Conservation (phyloP, 2,329 filamentous ascomycete species). For the Verticillium dahliae region DNA sequence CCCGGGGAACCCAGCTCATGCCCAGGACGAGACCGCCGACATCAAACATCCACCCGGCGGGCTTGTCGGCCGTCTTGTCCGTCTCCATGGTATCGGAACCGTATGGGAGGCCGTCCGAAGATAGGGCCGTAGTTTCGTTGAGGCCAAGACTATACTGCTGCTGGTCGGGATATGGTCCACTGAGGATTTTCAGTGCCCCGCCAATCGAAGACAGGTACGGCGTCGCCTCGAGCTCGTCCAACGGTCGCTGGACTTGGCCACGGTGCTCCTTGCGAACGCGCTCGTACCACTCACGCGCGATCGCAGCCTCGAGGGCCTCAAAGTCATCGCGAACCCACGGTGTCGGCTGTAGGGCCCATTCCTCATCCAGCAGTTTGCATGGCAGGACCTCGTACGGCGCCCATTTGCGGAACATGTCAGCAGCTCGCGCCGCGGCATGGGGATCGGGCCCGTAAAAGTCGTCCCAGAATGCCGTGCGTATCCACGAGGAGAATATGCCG, state of each 20-base stretch:
- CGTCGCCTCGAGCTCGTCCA: constrained; percentile 17
- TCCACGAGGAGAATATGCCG: constrained; percentile 23
- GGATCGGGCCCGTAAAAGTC: constrained; percentile 16
- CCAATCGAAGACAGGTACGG: constrained; percentile 20
- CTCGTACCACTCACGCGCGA: constrained; percentile 7
- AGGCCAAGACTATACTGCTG: constrained; percentile 21
- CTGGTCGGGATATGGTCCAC: constrained; percentile 23
- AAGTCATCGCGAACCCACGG: constrained; percentile 14
- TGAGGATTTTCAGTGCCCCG: constrained; percentile 22
- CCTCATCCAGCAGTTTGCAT: constrained; percentile 3
- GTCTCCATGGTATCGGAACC: constrained; percentile 14
- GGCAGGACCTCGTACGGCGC: constrained; percentile 23
- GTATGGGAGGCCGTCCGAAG: constrained; percentile 21
- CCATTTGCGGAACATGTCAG: constrained; percentile 19
- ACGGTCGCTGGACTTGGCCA: background rate
- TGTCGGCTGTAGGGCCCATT: constrained; percentile 5
- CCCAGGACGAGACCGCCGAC: constrained; percentile 44
- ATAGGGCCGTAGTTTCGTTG: constrained; percentile 17
- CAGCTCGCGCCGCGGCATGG: constrained; percentile 12
- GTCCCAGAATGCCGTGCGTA: constrained; percentile 15
- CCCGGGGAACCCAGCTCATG: constrained; percentile 44
- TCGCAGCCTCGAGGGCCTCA: constrained; percentile 3
- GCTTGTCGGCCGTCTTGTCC: constrained; percentile 10
- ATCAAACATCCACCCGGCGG: constrained; percentile 47
- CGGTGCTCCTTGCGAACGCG: background rate